Evolutionary conservation across 257 asterid genomes (phyloP).

Genomic region (Rubia yunnanensis): DNA sequence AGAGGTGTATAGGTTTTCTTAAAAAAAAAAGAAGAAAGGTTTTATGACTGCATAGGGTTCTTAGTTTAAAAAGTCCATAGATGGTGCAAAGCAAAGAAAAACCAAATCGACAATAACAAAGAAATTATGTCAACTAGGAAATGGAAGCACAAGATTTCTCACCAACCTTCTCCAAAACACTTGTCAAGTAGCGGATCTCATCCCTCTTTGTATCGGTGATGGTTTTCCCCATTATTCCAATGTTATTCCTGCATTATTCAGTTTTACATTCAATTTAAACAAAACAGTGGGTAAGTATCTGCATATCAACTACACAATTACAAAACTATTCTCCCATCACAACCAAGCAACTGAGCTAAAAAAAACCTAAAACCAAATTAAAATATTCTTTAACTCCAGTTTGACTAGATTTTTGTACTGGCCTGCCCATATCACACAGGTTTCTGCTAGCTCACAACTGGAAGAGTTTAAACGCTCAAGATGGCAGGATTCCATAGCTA

Average conservation of each 20-base stretch:
- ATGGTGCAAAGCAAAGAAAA: background rate
- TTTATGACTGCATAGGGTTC: background rate
- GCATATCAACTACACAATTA: background rate
- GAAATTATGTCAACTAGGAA: background rate
- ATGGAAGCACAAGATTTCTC: background rate
- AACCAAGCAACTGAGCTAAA: background rate
- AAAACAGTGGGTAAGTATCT: background rate
- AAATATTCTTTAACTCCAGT: background rate
- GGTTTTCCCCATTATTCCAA: slow-evolving; percentile 36
- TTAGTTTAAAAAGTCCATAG: background rate
- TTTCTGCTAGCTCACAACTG: background rate
- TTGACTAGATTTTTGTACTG: background rate
- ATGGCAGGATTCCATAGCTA: no score
- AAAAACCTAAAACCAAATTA: background rate
- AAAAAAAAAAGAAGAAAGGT: no score
- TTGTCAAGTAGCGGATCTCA: slow-evolving; percentile 44
- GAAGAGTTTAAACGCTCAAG: background rate
- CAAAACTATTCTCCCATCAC: background rate
- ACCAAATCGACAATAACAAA: background rate
- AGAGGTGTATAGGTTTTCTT: background rate
- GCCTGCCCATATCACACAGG: background rate
- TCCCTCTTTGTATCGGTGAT: slow-evolving; percentile 44
- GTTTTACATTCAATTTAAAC: slow-evolving; percentile 4
- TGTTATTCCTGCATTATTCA: slow-evolving; percentile 50
- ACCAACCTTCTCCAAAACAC: slow-evolving; percentile 49